phyloP scores from a whole-genome alignment of 2,329 filamentous ascomycete genomes.

The Polytolypa hystricis region DNA sequence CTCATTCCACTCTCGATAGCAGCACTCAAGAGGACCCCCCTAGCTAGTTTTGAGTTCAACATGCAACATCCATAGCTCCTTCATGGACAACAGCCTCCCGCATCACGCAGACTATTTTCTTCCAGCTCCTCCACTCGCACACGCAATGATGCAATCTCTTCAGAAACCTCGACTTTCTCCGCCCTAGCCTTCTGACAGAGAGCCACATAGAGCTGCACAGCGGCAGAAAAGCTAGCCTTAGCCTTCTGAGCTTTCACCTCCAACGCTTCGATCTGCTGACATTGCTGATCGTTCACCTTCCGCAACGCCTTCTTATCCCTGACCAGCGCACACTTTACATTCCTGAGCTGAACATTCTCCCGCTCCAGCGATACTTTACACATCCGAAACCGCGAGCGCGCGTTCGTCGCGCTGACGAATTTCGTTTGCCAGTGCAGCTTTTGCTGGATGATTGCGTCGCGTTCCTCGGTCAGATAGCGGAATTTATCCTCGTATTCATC shows the following conservation, averaged over 20 bases:
- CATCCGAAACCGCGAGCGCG: not conserved
- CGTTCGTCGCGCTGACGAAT: constrained; percentile 5
- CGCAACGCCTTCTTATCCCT: too few relatives aligned
- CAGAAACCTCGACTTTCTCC: constrained; percentile 2
- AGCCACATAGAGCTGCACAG: not conserved
- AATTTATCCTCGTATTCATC: constrained; percentile 6
- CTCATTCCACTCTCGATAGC: too few relatives aligned
- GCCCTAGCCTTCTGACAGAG: constrained; percentile 1
- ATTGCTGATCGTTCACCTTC: too few relatives aligned
- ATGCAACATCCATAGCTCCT: too few relatives aligned
- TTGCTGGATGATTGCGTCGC: not conserved
- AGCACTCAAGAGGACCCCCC: too few relatives aligned
- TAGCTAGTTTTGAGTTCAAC: too few relatives aligned
- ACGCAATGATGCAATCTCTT: constrained; percentile 3
- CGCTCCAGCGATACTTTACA: not conserved
- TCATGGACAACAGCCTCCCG: too few relatives aligned
- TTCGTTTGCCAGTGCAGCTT: constrained; percentile 4
- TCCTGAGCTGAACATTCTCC: constrained; percentile 1
- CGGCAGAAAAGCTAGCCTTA: not conserved
- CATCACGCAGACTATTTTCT: too few relatives aligned
- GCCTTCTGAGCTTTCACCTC: too few relatives aligned
- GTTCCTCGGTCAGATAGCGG: not conserved
- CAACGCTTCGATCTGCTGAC: too few relatives aligned
- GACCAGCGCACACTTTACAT: not conserved
- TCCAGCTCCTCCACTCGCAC: too few relatives aligned